Evolutionary conservation across 2,329 filamentous ascomycete genomes (phyloP), one percentile per base, ranked within the genome.

Genomic region (Penicillium sp.): DNA sequence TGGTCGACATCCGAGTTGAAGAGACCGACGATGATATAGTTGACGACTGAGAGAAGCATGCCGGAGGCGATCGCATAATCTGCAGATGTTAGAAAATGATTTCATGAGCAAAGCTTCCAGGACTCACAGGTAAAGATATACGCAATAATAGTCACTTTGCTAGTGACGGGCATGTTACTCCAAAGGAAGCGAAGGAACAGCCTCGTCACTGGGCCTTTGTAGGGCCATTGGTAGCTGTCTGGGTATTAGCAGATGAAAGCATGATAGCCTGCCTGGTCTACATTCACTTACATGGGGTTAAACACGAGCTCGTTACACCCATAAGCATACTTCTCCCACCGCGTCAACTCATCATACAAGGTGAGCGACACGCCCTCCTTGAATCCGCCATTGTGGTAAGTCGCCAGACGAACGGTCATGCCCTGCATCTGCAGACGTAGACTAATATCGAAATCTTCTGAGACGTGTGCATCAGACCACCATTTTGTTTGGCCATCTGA

Each of bases 221-320:
- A 87, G 47, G 86, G 74, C 91, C 91, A 94, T 67, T 86, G 87
- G 61, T 85, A 84, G 61, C 58, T 60, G 20, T 22, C 20, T 5
- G 12, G 4, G 14, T 14, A 35, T 56, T 50, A 50, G 37, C 8
- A 25, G 12, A 11, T 17, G 4, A 1, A 28, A 31, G 6, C 10
- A 22, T 10, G 10, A 34, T 2, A 14, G 2, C 15, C 15, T 34
- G 20, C 22, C 47, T 48, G 17, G 31, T 15, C 8, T 7, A 20
- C 14, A 11, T 28, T 28, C 8, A 59, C 61, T 56, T 22, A 63
- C 61, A 94, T 80, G 3, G 90, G 91, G 71, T 94, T 84, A 80
- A 95, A 94, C 58, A 94, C 82, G 58, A 94, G 81, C 78, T 93
- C 90, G 73, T 90, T 91, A 77, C 91, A 93, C 39, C 90, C 90